Conservation (phyloP, 306 rosid species). For the Trifolium pratense region DNA sequence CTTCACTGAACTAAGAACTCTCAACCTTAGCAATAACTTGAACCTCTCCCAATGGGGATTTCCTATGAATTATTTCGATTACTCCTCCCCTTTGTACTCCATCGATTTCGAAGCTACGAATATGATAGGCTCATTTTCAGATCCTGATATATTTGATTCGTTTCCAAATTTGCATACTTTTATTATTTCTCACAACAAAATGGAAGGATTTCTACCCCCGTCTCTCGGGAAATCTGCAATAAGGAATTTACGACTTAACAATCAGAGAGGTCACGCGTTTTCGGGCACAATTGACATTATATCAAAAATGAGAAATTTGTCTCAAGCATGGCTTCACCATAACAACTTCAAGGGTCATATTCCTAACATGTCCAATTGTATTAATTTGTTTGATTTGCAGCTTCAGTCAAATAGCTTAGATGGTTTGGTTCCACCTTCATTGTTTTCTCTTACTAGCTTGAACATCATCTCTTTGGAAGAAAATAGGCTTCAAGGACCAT, state of each 20-base stretch:
- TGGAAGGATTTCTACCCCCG: background rate
- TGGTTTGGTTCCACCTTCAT: slow-evolving; percentile 65
- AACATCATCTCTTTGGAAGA: slow-evolving; percentile 58
- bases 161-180: background rate
- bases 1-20: slow-evolving; percentile 46
- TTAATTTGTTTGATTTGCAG: background rate
- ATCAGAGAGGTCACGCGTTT: background rate
- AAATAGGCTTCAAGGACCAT: slow-evolving; percentile 70
- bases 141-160: background rate
- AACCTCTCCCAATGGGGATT: background rate
- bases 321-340: background rate
- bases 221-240: background rate
- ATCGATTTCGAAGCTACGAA: slow-evolving; percentile 50
- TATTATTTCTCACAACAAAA: background rate
- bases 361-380: background rate
- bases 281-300: background rate
- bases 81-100: slow-evolving; percentile 47
- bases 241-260: background rate
- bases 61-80: slow-evolving; percentile 47
- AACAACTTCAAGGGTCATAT: background rate
- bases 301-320: background rate
- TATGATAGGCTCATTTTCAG: slow-evolving; percentile 47
- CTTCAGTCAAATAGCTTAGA: background rate
- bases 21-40: slow-evolving; percentile 51
- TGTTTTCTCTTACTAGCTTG: slow-evolving; percentile 48